Percentiles rank a stretch among this genome's conserved stretches.
Evolutionary conservation across 176 grass and related monocot genomes (phyloP).

Genomic region (Miscanthus lutarioriparius): DNA sequence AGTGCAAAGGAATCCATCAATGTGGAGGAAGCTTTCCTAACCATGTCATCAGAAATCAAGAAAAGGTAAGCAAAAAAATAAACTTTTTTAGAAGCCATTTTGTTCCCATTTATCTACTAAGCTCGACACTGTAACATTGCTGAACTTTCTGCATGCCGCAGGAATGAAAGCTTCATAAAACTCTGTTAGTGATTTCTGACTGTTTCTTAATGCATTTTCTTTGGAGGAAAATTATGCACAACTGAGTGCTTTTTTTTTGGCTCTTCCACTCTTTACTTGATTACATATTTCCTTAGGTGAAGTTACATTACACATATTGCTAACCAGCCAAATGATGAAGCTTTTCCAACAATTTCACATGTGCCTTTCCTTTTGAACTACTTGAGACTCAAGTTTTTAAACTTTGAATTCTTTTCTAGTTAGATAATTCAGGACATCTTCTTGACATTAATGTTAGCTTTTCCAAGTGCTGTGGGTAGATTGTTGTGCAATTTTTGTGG

Average conservation of each 20-base stretch:
- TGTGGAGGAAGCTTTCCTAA: constrained; percentile 93
- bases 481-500: not conserved
- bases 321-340: not conserved
- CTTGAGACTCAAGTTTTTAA: not conserved
- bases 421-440: not conserved
- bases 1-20: constrained; percentile 96
- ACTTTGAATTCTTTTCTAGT: not conserved
- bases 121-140: not conserved
- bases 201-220: not conserved
- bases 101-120: not conserved
- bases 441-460: not conserved
- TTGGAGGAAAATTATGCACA: not conserved
- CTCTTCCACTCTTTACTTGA: not conserved
- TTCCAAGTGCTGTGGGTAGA: not conserved
- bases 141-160: not conserved
- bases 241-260: not conserved
- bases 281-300: not conserved
- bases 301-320: not conserved
- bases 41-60: constrained; percentile 96
- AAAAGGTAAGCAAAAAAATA: constrained; percentile 51
- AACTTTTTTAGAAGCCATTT: not conserved
- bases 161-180: not conserved
- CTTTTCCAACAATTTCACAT: not conserved
- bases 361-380: not conserved
- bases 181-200: not conserved